These are phyloP conservation scores for Rhodotorula toruloides DNA, from an alignment of 768 basidiomycete genomes.

Conservation along the genomic window DNA sequence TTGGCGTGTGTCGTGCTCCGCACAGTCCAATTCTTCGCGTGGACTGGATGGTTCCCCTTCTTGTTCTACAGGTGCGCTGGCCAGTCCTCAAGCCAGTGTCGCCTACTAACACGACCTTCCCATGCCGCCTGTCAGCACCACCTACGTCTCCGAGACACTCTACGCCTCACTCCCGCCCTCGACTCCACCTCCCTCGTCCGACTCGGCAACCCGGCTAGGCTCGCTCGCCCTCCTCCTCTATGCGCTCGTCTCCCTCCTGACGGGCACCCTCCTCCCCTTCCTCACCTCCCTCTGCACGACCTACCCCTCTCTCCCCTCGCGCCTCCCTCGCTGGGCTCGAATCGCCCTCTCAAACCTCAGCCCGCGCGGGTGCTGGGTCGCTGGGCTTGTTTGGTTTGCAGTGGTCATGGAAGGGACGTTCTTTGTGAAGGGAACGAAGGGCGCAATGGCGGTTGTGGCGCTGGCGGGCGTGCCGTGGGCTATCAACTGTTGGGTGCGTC, in stretches of 20 bases:
- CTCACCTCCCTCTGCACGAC: conserved; percentile 47
- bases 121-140: conserved; percentile 27
- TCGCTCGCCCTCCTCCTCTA: conserved; percentile 76
- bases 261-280: conserved; percentile 66
- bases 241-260: conserved; percentile 61
- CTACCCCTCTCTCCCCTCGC: conserved; percentile 9
- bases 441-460: conserved; percentile 68
- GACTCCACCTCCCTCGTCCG: conserved; percentile 44
- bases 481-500: conserved; percentile 85
- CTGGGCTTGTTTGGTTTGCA: conserved; percentile 69
- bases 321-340: background rate
- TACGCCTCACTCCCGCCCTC: conserved; percentile 9
- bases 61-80: conserved; percentile 29
- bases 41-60: conserved; percentile 40
- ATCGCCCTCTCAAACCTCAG: conserved; percentile 16
- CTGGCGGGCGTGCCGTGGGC: conserved; percentile 89
- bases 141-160: conserved; percentile 36
- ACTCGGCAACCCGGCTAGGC: conserved; percentile 73
- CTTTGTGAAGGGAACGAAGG: conserved; percentile 56
- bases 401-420: conserved; percentile 66
- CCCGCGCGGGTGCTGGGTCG: conserved; percentile 53
- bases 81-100: background rate
- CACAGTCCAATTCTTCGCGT: conserved; percentile 41
- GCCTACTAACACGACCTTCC: background rate
- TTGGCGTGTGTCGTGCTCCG: too few species aligned